These are phyloP conservation scores for Leucosporidium yakuticum DNA, from an alignment of 768 basidiomycete genomes.

Conservation along the genomic window DNA sequence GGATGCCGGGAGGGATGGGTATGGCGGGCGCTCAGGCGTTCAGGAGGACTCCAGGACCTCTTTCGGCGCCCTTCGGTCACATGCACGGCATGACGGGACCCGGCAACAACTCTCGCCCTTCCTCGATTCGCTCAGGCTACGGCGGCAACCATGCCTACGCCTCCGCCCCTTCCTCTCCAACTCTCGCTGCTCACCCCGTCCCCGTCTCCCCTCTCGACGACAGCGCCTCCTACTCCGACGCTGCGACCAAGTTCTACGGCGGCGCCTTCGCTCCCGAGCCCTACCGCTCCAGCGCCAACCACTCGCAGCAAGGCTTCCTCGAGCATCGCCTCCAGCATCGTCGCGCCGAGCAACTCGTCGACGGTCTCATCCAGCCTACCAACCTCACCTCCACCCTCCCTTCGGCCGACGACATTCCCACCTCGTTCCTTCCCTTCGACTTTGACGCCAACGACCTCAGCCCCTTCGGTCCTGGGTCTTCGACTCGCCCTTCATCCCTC, in stretches of 20 bases:
- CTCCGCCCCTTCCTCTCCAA: constrained; percentile 26
- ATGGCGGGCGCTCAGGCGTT: neutral
- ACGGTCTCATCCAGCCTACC: neutral
- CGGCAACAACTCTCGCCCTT: neutral
- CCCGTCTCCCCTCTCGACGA: constrained; percentile 24
- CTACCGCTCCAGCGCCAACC: constrained; percentile 4
- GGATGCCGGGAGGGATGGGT: neutral
- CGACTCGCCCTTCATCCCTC: no score
- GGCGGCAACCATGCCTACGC: constrained; percentile 13
- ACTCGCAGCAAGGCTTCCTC: constrained; percentile 27
- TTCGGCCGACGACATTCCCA: constrained; percentile 16
- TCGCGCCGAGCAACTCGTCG: neutral
- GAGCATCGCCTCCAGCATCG: constrained; percentile 35
- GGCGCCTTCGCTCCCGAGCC: constrained; percentile 1
- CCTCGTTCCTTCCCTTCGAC: constrained; percentile 32
- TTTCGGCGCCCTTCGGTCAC: neutral
- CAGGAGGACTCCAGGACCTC: neutral
- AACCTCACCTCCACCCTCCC: constrained; percentile 10
- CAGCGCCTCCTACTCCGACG: neutral
- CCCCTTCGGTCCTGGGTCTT: no score
- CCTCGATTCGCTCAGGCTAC: neutral
- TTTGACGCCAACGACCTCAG: constrained; percentile 20
- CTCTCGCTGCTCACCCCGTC: constrained; percentile 11
- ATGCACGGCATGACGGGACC: neutral
- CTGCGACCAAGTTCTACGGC: constrained; percentile 5